phyloP scores from a whole-genome alignment of 805 yeast species.

The Wickerhamomyces canadensis region DNA sequence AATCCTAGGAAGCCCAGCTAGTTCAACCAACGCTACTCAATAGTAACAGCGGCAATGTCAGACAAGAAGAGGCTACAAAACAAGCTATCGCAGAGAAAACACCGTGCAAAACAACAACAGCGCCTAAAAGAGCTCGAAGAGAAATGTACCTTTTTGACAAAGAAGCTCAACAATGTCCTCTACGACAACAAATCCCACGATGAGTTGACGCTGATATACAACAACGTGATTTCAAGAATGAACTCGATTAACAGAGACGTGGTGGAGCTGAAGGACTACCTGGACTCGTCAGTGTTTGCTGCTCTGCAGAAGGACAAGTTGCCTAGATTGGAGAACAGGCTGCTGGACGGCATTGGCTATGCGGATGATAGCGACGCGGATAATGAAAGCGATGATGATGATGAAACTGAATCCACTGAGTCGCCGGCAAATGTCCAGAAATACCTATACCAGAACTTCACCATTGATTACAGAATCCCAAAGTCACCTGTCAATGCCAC shows the following conservation, averaged over 20 bases:
- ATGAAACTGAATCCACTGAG: not conserved
- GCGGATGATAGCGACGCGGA: not conserved
- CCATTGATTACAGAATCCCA: slow-evolving; percentile 4
- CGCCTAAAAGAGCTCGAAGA: slow-evolving; percentile 9
- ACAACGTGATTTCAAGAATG: slow-evolving; percentile 3
- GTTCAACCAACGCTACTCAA: too few species aligned
- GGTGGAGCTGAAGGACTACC: slow-evolving; percentile 3
- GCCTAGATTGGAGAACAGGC: not conserved
- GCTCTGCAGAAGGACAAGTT: not conserved
- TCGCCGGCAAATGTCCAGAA: not conserved
- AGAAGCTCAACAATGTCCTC: slow-evolving; percentile 5
- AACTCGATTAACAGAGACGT: slow-evolving; percentile 2
- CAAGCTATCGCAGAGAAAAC: slow-evolving; percentile 12
- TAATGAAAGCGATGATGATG: slow-evolving; percentile 1
- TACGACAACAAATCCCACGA: slow-evolving; percentile 6
- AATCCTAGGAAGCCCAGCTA: too few species aligned
- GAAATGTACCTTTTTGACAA: slow-evolving; percentile 3
- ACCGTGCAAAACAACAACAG: slow-evolving; percentile 11
- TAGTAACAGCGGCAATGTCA: too few species aligned
- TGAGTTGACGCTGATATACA: slow-evolving; percentile 6
- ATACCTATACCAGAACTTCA: slow-evolving; percentile 6
- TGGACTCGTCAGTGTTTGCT: slow-evolving; percentile 4
- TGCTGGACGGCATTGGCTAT: not conserved
- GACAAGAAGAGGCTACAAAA: slow-evolving; percentile 8
- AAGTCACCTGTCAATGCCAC: not conserved